Conservation (phyloP, 495 filamentous ascomycete species). For the Daldinia vernicosa region DNA sequence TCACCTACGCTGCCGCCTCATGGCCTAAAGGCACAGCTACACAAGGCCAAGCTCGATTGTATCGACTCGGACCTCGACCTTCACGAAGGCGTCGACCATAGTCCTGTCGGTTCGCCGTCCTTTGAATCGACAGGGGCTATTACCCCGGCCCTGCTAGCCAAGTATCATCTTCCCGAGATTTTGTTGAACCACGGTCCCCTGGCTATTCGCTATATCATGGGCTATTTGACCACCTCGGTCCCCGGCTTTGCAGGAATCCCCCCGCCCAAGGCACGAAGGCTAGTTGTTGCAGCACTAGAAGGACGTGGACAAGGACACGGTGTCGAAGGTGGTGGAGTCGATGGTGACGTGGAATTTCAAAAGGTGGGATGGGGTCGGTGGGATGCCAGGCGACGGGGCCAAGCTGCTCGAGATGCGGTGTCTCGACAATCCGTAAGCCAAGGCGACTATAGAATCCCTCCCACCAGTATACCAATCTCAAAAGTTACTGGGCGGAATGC, state of each 20-base stretch:
- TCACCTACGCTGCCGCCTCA: slow-evolving; percentile 89
- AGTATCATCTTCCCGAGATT: slow-evolving; percentile 90
- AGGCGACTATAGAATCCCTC: slow-evolving; percentile 58
- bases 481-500: slow-evolving; percentile 56
- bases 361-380: slow-evolving; percentile 98
- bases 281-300: slow-evolving; percentile 87
- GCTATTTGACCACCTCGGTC: slow-evolving; percentile 88
- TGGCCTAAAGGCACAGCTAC: slow-evolving; percentile 70
- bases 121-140: slow-evolving; percentile 83
- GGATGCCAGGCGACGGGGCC: slow-evolving; percentile 81
- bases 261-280: slow-evolving; percentile 87
- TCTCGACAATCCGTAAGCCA: slow-evolving; percentile 50
- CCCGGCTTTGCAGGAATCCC: slow-evolving; percentile 93
- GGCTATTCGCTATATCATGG: slow-evolving; percentile 94
- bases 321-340: slow-evolving; percentile 68
- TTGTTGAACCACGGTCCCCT: slow-evolving; percentile 87
- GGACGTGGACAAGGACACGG: slow-evolving; percentile 67
- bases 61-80: slow-evolving; percentile 91
- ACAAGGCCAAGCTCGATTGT: slow-evolving; percentile 68
- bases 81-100: slow-evolving; percentile 71
- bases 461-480: slow-evolving; percentile 74
- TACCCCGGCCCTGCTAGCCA: slow-evolving; percentile 85
- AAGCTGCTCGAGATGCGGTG: slow-evolving; percentile 61
- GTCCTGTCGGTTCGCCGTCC: slow-evolving; percentile 58
- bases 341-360: slow-evolving; percentile 87